A percentile compares a stretch with the other conserved stretches of the same genome.
Conservation (phyloP, 352 stramenopile genomes). For the Pythium phragmiticola region DNA sequence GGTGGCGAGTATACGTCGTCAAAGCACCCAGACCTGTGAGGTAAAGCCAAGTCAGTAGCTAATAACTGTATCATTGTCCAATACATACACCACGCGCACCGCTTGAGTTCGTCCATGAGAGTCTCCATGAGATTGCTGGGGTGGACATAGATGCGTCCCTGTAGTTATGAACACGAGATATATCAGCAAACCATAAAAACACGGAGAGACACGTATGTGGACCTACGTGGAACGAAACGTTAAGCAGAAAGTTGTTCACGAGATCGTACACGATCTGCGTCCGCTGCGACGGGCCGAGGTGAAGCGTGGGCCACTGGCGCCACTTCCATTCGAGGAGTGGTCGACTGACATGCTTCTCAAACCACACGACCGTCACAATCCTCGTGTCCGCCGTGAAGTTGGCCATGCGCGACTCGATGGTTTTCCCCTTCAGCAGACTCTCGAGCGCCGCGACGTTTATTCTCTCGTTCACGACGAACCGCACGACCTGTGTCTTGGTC, state of each 20-base stretch:
- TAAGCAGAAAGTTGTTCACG: conserved; percentile 48
- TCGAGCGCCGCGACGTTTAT: conserved; percentile 65
- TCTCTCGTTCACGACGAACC: conserved; percentile 40
- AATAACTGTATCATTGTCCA: background rate
- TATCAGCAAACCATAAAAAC: background rate
- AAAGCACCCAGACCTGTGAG: conserved; percentile 49
- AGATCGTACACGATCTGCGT: conserved; percentile 67
- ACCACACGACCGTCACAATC: conserved; percentile 90
- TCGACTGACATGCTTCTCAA: conserved; percentile 49
- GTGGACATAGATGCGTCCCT: conserved; percentile 40
- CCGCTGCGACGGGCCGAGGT: conserved; percentile 40
- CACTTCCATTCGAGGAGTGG: conserved; percentile 29
- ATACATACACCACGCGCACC: conserved; percentile 26
- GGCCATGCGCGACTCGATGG: conserved; percentile 81
- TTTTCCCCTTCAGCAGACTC: conserved; percentile 36
- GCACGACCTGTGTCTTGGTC: conserved; percentile 38
- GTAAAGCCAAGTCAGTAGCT: background rate
- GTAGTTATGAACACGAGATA: background rate
- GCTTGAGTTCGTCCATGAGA: conserved; percentile 45
- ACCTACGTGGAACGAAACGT: conserved; percentile 58
- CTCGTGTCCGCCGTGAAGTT: conserved; percentile 74
- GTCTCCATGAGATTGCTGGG: conserved; percentile 34
- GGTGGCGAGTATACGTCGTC: conserved; percentile 41
- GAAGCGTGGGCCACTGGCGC: conserved; percentile 27
- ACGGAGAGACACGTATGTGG: too few relatives aligned